Base-by-base conservation (phyloP, 805 yeast species). In the Yarrowia osloensis region DNA sequence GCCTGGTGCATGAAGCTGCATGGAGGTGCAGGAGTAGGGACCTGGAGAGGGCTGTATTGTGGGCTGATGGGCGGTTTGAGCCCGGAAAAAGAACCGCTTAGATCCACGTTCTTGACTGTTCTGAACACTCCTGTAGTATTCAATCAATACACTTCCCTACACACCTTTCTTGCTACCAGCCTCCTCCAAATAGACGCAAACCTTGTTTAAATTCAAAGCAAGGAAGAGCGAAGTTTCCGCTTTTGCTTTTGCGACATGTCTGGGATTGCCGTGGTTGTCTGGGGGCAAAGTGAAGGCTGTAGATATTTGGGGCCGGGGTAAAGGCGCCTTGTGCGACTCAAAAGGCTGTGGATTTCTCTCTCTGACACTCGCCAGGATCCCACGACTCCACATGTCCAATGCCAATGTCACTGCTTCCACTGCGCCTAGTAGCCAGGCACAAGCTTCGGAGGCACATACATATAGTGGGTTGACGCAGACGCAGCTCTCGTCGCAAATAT, bases 221-320 rank as follows among this genome's bases (percentile, higher is more conserved):
- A 54, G 61, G 61, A 54, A 54, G 61, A 54, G 61, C 35, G 44
- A 35, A 35, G 61, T 21, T 50, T 31, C 57, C 57, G 39, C 26
- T 31, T 50, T 33, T 33, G 28, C 40, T 33, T 50, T 49, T 31
- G 40, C 57, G 24, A 21, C 39, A 33, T 54, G 61, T 54, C 61
- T 54, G 61, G 61, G 61, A 54, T 54, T 54, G 61, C 61, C 61
- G 24, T 54, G 21, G 44, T 52, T 52, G 59, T 33, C 28, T 29
- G 26, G 22, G 37, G 55, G n/a, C 35, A 29, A 31, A 21, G 37
- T 50, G 21, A 31, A 49, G 57, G 57, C 57, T 31, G 57, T 50
- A 21, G 57, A 49, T 2, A 8, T 29, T 29, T 49, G 37, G 26
- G 35, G 24, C 29, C 26, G 24, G 28, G 29, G 15, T 13, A 4